Evolutionary conservation across 2,329 filamentous ascomycete species (phyloP), one percentile per base, ranked within the genome.

Genomic region (Microcyclospora tardicrescens): DNA sequence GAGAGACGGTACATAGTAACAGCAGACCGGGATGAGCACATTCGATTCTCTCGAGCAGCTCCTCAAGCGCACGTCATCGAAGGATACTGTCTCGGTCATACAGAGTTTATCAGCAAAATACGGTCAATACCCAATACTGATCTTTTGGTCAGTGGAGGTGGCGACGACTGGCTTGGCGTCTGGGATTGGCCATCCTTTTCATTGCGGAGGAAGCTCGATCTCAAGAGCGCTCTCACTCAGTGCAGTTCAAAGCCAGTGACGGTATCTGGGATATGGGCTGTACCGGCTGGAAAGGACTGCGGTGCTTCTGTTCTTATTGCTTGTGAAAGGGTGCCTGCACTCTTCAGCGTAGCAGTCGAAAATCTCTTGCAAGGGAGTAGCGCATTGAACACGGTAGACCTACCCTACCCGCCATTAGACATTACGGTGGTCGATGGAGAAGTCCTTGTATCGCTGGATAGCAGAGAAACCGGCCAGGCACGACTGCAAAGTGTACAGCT

Each of bases 21-120:
- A 10, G 70, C 74, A 13, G 79, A 84, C 58, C 69, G 79, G 43
- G 79, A 84, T 54, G 77, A 85, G 61, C 91, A 98, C 61, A 89
- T 98, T 53, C 81, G 91, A 29, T 70, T 95, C 14, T 93, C 84
- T 35, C 74, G 85, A 41, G 84, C 80, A 30, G 69, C 78, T 43
- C 82, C 84, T 1, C 87, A 96, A 59, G 71, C 84, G 1, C 81
- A 95, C 59, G 70, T 96, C 43, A 93, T 95, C 46, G 86, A 96
- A 60, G 71, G 71, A 0, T 96, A 83, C 61, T 96, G 89, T 56
- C 72, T 95, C 2, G 89, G 86, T 3, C 91, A 98, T 61, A 77
- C 71, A 37, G 75, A 87, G 29, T 96, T 96, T 58, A 69, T 98
- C 47, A 85, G 72, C 63, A 77, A 75, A 41, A 65, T 98, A 33